These are phyloP conservation scores for Sophora flavescens DNA, from an alignment of 306 rosid species.

Conservation along the genomic window DNA sequence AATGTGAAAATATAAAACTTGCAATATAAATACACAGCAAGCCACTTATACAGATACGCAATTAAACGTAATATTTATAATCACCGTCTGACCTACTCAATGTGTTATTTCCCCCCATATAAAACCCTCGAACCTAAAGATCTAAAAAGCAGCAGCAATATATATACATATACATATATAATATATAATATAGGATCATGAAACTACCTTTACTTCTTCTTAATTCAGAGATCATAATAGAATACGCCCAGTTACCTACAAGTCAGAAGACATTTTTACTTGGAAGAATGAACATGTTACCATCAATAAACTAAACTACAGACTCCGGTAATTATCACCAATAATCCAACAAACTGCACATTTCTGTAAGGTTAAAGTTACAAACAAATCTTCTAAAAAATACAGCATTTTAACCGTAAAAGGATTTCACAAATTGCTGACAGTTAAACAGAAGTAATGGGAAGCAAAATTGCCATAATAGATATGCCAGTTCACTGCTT, in stretches of 20 bases:
- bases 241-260: slow-evolving; percentile 99
- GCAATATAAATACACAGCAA: slow-evolving; percentile 34
- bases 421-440: slow-evolving; percentile 2
- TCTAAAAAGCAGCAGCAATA: slow-evolving; percentile 60
- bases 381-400: slow-evolving; percentile 15
- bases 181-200: slow-evolving; percentile 74
- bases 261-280: slow-evolving; percentile 98
- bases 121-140: slow-evolving; percentile 56
- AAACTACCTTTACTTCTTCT: slow-evolving; percentile 99
- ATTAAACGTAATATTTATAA: slow-evolving; percentile 10
- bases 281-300: slow-evolving; percentile 93
- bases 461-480: slow-evolving; percentile 24
- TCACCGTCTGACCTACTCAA: slow-evolving; percentile 30
- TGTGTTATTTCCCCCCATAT: slow-evolving; percentile 35
- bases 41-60: slow-evolving; percentile 20
- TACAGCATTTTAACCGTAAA: slow-evolving; percentile 16
- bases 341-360: slow-evolving; percentile 49
- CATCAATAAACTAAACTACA: slow-evolving; percentile 73
- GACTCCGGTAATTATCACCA: slow-evolving; percentile 56
- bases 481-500: slow-evolving; percentile 1
- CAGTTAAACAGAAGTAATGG: background rate
- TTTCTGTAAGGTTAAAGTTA: slow-evolving; percentile 36
- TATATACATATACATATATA: slow-evolving; percentile 26
- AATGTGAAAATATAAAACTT: background rate
- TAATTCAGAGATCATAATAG: slow-evolving; percentile 99